phyloP scores from a whole-genome alignment of 169 alveolate genomes.

The Babesia bigemina region DNA sequence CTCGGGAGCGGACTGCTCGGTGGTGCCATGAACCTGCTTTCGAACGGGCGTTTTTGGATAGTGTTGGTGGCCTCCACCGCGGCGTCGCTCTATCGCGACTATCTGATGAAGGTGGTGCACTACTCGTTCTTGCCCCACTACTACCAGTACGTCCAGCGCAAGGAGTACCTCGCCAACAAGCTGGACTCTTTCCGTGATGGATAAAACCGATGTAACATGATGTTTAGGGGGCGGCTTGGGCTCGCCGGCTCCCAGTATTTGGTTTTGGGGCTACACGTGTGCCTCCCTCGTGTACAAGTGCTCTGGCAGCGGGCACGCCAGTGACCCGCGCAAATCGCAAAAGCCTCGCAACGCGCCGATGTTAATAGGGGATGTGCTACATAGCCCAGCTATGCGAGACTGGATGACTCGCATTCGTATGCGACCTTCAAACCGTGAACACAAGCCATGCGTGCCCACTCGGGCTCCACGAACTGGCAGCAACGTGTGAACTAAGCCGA shows the following conservation, averaged over 20 bases:
- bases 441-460: no score
- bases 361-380: no score
- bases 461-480: no score
- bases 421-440: no score
- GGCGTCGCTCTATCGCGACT: constrained; percentile 60
- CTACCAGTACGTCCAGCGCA: constrained; percentile 64
- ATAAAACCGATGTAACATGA: no score
- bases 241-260: no score
- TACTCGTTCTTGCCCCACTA: constrained; percentile 65
- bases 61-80: constrained; percentile 36
- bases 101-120: constrained; percentile 45
- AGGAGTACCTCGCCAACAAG: constrained; percentile 44
- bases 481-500: no score
- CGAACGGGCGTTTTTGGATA: constrained; percentile 59
- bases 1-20: constrained; percentile 36
- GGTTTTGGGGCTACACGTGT: not conserved
- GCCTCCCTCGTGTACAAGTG: not conserved
- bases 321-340: not conserved
- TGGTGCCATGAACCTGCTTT: constrained; percentile 30
- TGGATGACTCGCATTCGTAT: no score
- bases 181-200: constrained; percentile 1
- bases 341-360: not conserved
- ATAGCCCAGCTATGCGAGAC: no score
- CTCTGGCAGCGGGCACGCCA: not conserved
- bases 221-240: no score